Percentiles rank a stretch among this genome's conserved stretches.
Evolutionary conservation across 2,329 filamentous ascomycete genomes (phyloP).

Genomic region (Cadophora luteo-olivacea): DNA sequence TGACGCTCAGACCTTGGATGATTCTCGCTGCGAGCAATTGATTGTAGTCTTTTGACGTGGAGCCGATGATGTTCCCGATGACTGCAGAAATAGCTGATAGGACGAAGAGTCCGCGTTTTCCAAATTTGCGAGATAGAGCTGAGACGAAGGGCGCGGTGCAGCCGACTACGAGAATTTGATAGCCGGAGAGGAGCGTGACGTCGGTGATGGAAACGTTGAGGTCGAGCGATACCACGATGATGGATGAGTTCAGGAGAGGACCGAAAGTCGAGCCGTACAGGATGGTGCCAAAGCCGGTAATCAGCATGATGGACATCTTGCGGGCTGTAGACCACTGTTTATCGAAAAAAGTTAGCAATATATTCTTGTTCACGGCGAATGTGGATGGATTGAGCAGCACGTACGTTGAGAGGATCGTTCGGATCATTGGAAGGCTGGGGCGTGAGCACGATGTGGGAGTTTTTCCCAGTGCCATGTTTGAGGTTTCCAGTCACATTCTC

Average conservation of each 20-base stretch:
- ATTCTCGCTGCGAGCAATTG: constrained; percentile 36
- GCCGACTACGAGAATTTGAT: constrained; percentile 36
- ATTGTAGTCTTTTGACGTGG: constrained; percentile 27
- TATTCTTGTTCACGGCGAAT: neutral
- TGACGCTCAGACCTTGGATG: constrained; percentile 36
- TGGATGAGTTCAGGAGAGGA: constrained; percentile 30
- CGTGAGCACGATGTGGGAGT: constrained; percentile 32
- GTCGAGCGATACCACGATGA: constrained; percentile 30
- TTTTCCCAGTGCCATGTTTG: constrained; percentile 34
- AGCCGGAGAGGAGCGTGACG: constrained; percentile 36
- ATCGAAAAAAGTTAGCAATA: neutral
- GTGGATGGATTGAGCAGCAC: neutral
- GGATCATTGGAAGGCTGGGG: constrained; percentile 55
- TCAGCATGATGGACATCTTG: constrained; percentile 50
- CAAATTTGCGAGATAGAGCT: constrained; percentile 35
- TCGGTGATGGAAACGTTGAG: constrained; percentile 32
- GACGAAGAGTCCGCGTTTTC: constrained; percentile 33
- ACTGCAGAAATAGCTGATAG: constrained; percentile 31
- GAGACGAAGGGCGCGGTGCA: constrained; percentile 34
- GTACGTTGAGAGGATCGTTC: constrained; percentile 54
- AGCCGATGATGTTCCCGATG: constrained; percentile 33
- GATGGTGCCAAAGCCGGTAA: constrained; percentile 49
- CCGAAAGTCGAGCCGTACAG: constrained; percentile 40
- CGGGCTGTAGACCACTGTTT: constrained; percentile 44
- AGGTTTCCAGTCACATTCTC: constrained; percentile 29